These are phyloP conservation scores for Eurotiales sp. DNA, from an alignment of 2,329 filamentous ascomycete species.

Conservation along the genomic window DNA sequence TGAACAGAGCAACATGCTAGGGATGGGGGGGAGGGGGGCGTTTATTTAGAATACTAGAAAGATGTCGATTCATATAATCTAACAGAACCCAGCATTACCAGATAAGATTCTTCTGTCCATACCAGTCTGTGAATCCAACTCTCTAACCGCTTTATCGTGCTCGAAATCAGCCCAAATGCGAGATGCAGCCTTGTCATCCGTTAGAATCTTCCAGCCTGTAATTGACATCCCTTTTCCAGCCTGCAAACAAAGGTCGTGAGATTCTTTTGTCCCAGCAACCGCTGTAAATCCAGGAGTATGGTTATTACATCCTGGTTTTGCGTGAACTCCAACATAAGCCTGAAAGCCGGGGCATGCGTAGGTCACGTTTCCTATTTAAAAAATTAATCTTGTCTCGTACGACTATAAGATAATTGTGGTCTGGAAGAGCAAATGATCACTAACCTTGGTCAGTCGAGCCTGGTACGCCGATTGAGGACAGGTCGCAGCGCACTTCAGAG, in stretches of 20 bases:
- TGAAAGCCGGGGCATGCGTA: conserved; percentile 4
- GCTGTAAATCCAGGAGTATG: conserved; percentile 4
- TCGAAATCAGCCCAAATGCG: not conserved
- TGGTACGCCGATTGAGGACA: not conserved
- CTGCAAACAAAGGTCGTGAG: conserved; percentile 4
- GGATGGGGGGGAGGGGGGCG: no score
- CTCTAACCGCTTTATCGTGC: not conserved
- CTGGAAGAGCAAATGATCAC: not conserved
- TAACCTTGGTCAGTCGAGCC: conserved; percentile 1
- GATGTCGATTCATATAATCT: not conserved
- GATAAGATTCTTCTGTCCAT: not conserved
- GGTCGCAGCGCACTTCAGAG: conserved; percentile 1
- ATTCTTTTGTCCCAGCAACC: not conserved
- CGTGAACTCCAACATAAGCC: not conserved
- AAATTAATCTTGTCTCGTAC: not conserved
- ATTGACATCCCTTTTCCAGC: conserved; percentile 3
- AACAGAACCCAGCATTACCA: not conserved
- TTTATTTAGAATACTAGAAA: not conserved
- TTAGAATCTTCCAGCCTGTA: not conserved
- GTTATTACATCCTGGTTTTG: conserved; percentile 1
- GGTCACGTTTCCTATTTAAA: not conserved
- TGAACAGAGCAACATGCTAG: not conserved
- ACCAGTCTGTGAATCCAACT: not conserved
- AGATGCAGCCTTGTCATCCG: not conserved
- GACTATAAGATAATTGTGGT: not conserved